phyloP scores from a whole-genome alignment of 2,329 filamentous ascomycete genomes.

The Fusarium udum region DNA sequence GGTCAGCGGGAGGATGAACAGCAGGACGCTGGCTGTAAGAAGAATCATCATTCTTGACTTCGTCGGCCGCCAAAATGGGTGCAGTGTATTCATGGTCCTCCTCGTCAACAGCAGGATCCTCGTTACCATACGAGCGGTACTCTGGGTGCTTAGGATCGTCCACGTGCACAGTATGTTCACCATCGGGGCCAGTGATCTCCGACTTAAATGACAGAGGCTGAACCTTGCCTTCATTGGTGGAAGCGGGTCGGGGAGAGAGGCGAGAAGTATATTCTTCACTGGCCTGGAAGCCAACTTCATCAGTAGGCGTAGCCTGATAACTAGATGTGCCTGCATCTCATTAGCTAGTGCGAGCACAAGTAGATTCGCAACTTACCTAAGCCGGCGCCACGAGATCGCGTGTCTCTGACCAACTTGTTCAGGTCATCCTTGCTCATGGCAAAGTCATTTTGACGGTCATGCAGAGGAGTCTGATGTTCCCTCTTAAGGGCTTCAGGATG shows the following conservation, averaged over 20 bases:
- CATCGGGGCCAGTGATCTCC: slow-evolving; percentile 53
- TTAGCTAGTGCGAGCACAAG: slow-evolving; percentile 28
- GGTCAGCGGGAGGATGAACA: slow-evolving; percentile 76
- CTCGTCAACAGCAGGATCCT: slow-evolving; percentile 60
- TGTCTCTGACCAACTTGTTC: slow-evolving; percentile 86
- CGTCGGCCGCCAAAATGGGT: slow-evolving; percentile 89
- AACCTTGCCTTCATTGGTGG: slow-evolving; percentile 41
- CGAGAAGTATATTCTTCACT: slow-evolving; percentile 85
- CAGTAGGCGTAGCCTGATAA: slow-evolving; percentile 80
- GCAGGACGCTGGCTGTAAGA: slow-evolving; percentile 79
- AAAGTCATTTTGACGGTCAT: slow-evolving; percentile 73
- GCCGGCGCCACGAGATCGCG: slow-evolving; percentile 63
- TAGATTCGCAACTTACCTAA: slow-evolving; percentile 54
- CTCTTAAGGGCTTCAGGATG: slow-evolving; percentile 84
- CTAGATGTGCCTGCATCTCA: slow-evolving; percentile 68
- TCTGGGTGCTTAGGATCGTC: slow-evolving; percentile 64
- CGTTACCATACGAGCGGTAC: slow-evolving; percentile 50
- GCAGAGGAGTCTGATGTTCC: slow-evolving; percentile 68
- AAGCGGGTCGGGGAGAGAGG: slow-evolving; percentile 69
- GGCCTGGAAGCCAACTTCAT: slow-evolving; percentile 89
- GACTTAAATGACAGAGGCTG: slow-evolving; percentile 42
- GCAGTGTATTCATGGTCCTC: slow-evolving; percentile 72
- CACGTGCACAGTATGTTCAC: slow-evolving; percentile 75
- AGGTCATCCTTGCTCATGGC: slow-evolving; percentile 89
- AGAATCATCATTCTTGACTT: slow-evolving; percentile 78